phyloP scores from a whole-genome alignment of 805 yeast genomes.

The Teunomyces barrocoloradensis region DNA sequence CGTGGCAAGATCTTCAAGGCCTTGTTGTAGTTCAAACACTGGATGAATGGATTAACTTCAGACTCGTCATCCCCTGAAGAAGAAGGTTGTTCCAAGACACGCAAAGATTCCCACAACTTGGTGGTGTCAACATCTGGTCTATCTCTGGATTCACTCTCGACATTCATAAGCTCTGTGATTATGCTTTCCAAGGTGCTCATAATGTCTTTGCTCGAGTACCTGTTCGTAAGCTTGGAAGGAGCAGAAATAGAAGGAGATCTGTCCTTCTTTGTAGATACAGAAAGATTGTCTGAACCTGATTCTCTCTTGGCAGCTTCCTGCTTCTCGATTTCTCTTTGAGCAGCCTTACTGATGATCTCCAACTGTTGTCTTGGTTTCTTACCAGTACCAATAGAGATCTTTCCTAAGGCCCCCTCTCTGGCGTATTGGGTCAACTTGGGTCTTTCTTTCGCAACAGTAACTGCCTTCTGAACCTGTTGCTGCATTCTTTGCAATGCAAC shows the following conservation, averaged over 20 bases:
- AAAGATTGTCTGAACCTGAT: conserved; percentile 17
- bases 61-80: conserved; percentile 48
- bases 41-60: conserved; percentile 75
- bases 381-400: conserved; percentile 72
- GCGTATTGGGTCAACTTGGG: conserved; percentile 64
- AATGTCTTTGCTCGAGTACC: conserved; percentile 41
- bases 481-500: conserved; percentile 96
- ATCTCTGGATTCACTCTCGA: conserved; percentile 61
- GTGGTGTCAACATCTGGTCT: conserved; percentile 34
- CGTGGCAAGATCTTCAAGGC: conserved; percentile 88
- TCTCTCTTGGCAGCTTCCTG: conserved; percentile 21
- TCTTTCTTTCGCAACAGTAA: conserved; percentile 88
- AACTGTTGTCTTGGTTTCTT: conserved; percentile 87
- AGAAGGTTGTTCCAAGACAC: conserved; percentile 60
- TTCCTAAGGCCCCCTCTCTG: conserved; percentile 87
- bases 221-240: conserved; percentile 28
- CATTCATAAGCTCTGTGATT: conserved; percentile 69
- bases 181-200: conserved; percentile 75
- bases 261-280: conserved; percentile 20
- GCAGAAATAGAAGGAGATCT: conserved; percentile 32
- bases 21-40: conserved; percentile 78
- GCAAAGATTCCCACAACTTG: conserved; percentile 73
- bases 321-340: conserved; percentile 44
- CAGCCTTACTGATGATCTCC: conserved; percentile 56
- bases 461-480: conserved; percentile 95